Base-by-base conservation (phyloP, 2,329 filamentous ascomycete genomes). In the Ophiognomonia clavigignenti-juglandacearum region DNA sequence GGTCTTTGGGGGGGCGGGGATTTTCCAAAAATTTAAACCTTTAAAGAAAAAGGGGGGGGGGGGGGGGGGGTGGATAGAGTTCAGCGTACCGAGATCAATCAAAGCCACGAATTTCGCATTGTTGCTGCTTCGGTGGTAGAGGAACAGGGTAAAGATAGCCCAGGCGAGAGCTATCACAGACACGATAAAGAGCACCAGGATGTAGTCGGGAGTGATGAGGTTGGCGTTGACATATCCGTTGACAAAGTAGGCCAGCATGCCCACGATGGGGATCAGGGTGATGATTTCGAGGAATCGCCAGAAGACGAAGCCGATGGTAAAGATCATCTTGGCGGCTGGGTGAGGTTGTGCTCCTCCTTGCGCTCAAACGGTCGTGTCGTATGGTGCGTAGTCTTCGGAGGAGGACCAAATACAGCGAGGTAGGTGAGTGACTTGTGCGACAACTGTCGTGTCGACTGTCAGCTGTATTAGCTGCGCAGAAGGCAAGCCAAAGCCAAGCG, bases 111-210 rank as follows among this genome's bases (percentile, higher is more conserved):
- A 83, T 52, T 68, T 67, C n/a, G 80, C 74, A 66, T 84, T 82
- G 56, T 69, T 63, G 39, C 70, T 74, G 24, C 77, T 77, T 49
- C 80, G 79, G 70, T 82, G 78, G 72, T 84, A 85, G 62, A 69
- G 74, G 72, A 85, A 82, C 52, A 86, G 71, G 7, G 82, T 85
- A 61, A 75, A 75, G 65, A 85, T 64, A 53, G 77, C 68, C 82
- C 82, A 86, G 50, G 77, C 78, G 45, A 77, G 71, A 27, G 71
- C 82, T 45, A 86, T 72, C 16, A 82, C 76, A 20, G 77, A 77
- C 51, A 83, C 77, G 68, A 85, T 83, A 73, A 85, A 85, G 56
- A 85, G 71, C 55, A 85, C 69, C 50, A 86, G 76, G 62, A 85
- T 75, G 61, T 77, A 78, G 63, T 73, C 68, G 20, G 82, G 82